Evolutionary conservation across 2,329 filamentous ascomycete genomes (phyloP).

Genomic region (Hortaea werneckii): DNA sequence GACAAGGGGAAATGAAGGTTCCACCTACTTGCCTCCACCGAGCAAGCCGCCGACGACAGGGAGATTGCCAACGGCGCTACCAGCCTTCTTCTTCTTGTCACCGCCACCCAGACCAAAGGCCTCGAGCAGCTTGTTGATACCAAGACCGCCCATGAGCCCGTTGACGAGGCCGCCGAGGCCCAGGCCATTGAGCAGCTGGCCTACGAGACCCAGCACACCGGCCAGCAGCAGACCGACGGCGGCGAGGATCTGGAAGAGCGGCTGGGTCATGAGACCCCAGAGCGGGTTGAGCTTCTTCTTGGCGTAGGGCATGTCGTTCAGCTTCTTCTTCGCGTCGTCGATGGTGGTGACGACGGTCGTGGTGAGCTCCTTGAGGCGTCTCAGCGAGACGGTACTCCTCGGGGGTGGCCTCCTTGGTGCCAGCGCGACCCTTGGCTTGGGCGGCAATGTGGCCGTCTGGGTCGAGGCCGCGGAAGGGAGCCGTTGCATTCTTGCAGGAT

Average conservation of each 20-base stretch:
- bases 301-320: conserved; percentile 83
- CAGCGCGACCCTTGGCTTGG: conserved; percentile 72
- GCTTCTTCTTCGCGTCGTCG: conserved; percentile 78
- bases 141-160: conserved; percentile 64
- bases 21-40: conserved; percentile 31
- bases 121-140: conserved; percentile 64
- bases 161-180: conserved; percentile 76
- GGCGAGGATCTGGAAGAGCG: conserved; percentile 83
- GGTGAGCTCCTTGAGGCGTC: conserved; percentile 73
- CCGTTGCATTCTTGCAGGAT: conserved; percentile 83
- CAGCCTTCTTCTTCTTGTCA: conserved; percentile 33
- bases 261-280: conserved; percentile 73
- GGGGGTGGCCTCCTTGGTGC: conserved; percentile 63
- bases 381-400: conserved; percentile 82
- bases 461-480: conserved; percentile 75
- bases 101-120: conserved; percentile 56
- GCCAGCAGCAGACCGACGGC: conserved; percentile 74
- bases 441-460: conserved; percentile 78
- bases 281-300: conserved; percentile 92
- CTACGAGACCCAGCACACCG: conserved; percentile 77
- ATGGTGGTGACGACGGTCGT: conserved; percentile 72
- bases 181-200: conserved; percentile 67
- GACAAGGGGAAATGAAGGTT: neutral
- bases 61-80: conserved; percentile 26
- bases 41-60: conserved; percentile 40